Evolutionary conservation across 2,329 filamentous ascomycete genomes (phyloP).

Genomic region (Talaromyces verruculosus): DNA sequence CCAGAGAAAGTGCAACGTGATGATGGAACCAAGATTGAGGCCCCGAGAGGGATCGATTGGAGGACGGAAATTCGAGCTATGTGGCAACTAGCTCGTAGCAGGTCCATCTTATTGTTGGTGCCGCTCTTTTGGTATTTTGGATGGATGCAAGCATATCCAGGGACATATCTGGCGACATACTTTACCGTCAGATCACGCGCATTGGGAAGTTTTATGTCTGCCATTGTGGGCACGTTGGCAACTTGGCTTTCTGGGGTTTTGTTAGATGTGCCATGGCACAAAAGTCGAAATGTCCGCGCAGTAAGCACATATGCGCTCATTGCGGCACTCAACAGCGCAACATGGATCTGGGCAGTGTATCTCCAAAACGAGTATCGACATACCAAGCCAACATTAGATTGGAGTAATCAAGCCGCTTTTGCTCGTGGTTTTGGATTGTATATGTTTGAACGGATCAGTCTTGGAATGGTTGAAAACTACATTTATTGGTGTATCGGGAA

Average conservation of each 20-base stretch:
- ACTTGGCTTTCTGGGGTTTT: constrained; percentile 31
- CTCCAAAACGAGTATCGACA: constrained; percentile 50
- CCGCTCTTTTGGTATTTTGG: constrained; percentile 48
- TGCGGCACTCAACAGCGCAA: constrained; percentile 44
- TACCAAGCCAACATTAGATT: constrained; percentile 47
- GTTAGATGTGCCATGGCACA: constrained; percentile 43
- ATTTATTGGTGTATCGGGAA: constrained; percentile 52
- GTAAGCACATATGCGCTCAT: constrained; percentile 44
- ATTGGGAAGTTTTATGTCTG: constrained; percentile 46
- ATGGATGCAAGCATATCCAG: constrained; percentile 55
- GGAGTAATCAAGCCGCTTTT: constrained; percentile 42
- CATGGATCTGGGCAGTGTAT: constrained; percentile 51
- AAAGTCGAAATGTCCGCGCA: constrained; percentile 43
- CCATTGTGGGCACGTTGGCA: constrained; percentile 49
- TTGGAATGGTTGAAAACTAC: constrained; percentile 48
- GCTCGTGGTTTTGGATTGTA: constrained; percentile 48
- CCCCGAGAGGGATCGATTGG: constrained; percentile 29
- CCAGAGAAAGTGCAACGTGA: constrained; percentile 48
- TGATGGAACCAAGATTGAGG: constrained; percentile 37
- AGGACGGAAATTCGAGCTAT: constrained; percentile 41
- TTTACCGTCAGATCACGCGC: constrained; percentile 53
- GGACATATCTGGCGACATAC: constrained; percentile 55
- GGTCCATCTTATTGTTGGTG: constrained; percentile 51
- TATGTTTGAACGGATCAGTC: constrained; percentile 44
- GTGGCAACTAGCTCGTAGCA: constrained; percentile 43